phyloP scores from a whole-genome alignment of 805 yeast genomes.

The Teunomyces tritomae region DNA sequence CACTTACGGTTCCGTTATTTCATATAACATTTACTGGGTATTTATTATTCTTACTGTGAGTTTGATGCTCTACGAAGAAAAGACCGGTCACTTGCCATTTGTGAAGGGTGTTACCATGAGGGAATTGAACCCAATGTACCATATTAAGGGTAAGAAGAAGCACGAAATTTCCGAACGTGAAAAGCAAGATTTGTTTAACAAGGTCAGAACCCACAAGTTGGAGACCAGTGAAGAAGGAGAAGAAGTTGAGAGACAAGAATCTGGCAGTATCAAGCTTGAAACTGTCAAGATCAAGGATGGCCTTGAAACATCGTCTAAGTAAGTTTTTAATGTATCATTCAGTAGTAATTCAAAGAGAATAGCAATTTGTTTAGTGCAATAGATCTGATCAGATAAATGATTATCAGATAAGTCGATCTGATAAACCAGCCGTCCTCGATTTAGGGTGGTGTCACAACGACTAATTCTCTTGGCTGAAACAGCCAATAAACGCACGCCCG shows the following conservation, averaged over 20 bases:
- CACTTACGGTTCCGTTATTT: constrained; percentile 84
- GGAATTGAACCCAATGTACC: constrained; percentile 34
- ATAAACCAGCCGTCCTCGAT: background rate
- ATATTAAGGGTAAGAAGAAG: constrained; percentile 33
- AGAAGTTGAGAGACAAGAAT: constrained; percentile 3
- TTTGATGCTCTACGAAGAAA: constrained; percentile 81
- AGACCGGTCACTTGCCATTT: constrained; percentile 76
- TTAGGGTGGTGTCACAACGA: background rate
- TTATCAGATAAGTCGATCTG: background rate
- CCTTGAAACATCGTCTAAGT: background rate
- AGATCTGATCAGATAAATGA: constrained; percentile 1
- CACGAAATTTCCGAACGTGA: constrained; percentile 29
- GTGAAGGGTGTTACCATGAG: constrained; percentile 39
- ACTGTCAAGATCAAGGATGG: background rate
- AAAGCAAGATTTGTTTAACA: constrained; percentile 35
- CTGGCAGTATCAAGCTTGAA: constrained; percentile 2
- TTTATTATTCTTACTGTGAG: constrained; percentile 51
- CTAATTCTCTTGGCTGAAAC: background rate
- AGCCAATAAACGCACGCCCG: background rate
- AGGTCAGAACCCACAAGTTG: constrained; percentile 15
- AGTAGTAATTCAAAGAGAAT: background rate
- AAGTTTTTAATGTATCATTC: background rate
- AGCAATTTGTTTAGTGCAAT: background rate
- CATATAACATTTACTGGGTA: constrained; percentile 90
- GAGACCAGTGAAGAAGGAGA: background rate